phyloP scores from a whole-genome alignment of 495 filamentous ascomycete species.

The Hypoxylon crocopeplum region DNA sequence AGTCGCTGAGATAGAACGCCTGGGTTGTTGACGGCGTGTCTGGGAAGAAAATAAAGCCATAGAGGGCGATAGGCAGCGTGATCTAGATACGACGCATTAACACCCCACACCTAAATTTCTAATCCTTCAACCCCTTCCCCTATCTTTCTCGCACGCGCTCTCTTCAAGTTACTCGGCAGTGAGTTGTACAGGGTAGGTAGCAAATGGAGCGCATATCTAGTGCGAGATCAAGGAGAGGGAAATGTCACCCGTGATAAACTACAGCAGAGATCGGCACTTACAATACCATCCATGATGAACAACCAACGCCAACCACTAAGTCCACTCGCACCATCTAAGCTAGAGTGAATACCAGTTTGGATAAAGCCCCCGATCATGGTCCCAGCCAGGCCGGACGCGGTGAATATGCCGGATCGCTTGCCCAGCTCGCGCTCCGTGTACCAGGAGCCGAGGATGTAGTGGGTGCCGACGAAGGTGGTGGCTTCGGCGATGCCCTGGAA shows the following conservation, averaged over 20 bases:
- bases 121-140: no score
- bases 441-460: constrained; percentile 72
- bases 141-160: background rate
- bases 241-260: no score
- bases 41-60: constrained; percentile 65
- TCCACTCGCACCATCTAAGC: constrained; percentile 57
- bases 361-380: constrained; percentile 63
- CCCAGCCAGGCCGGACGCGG: constrained; percentile 57
- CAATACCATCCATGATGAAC: constrained; percentile 60
- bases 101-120: background rate
- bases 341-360: constrained; percentile 63
- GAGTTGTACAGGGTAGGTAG: background rate
- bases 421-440: constrained; percentile 70
- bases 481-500: constrained; percentile 70
- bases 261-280: constrained; percentile 8
- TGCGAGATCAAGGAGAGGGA: no score
- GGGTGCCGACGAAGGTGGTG: constrained; percentile 67
- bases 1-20: constrained; percentile 56
- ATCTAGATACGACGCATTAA: constrained; percentile 43
- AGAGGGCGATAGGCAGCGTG: constrained; percentile 64
- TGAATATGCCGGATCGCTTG: constrained; percentile 66
- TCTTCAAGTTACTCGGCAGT: background rate
- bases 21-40: constrained; percentile 63
- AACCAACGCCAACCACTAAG: constrained; percentile 71
- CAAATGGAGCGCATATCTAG: background rate